Evolutionary conservation across 257 asterid genomes (phyloP), one percentile per base, ranked within the genome.

Genomic region (Nicotiana undulata): DNA sequence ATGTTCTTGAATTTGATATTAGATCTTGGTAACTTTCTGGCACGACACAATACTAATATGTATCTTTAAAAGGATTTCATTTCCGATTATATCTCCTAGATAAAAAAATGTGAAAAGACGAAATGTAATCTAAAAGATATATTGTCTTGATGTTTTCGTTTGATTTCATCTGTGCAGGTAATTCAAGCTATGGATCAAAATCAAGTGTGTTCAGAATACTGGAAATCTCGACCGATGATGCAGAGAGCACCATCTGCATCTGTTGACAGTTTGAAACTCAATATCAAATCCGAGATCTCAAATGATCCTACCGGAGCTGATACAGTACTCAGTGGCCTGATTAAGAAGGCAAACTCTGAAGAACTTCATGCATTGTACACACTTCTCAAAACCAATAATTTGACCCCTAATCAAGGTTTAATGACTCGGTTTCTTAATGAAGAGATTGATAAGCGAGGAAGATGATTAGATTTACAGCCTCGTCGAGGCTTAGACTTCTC

Each of bases 141-240:
- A 6, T 44, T 12, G 16, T 32, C 46, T 29, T 83, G 76, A 63
- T 53, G 29, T 56, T 76, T 31, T 61, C 49, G 72, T 60, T 8
- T 11, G 31, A 22, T 56, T 18, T 56, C 66, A 68, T 26, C 60
- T 56, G 3, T 32, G 77, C 88, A 95, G 99, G 97, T 75, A 83
- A 94, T 95, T 81, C 97, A 95, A 85, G 92, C 90, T 63, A 85
- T 93, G 97, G 99, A 95, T 87, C 88, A 72, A 84, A 86, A 81
- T 68, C 87, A 90, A 16, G 85, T 90, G 8, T 91, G 95, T 80
- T 75, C 85, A 9, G 92, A 90, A 52, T 92, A 93, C 89, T 95
- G 99, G 99, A 88, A 86, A 84, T 89, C 99, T 15, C 87, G 97
- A 84, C 97, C 98, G 12, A 82, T 94, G 32, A 88, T 91, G 97